Conservation (phyloP, 2,329 filamentous ascomycete genomes). For the Tothia fuscella region DNA sequence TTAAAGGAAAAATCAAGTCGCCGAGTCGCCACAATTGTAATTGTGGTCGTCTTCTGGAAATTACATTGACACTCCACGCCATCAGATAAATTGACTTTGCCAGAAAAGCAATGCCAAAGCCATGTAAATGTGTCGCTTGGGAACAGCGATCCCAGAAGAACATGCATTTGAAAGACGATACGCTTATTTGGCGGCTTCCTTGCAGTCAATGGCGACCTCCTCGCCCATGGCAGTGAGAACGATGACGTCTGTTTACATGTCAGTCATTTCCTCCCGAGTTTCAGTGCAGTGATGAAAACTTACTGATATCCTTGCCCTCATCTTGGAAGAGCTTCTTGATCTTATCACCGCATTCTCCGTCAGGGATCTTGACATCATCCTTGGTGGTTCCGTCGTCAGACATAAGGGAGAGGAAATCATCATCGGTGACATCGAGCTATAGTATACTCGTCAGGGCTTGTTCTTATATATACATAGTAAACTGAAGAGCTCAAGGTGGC, state of each 20-base stretch:
- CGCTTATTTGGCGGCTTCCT: conserved; percentile 61
- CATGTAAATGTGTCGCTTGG: no score
- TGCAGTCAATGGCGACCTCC: conserved; percentile 82
- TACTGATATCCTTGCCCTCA: conserved; percentile 90
- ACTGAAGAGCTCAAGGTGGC: neutral
- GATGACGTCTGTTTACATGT: conserved; percentile 57
- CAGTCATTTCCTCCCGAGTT: conserved; percentile 3
- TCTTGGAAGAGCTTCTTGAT: conserved; percentile 67
- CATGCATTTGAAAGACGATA: no score
- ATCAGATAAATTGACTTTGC: no score
- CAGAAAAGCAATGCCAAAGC: no score
- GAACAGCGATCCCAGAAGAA: no score
- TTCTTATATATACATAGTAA: neutral
- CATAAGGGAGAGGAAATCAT: conserved; percentile 92
- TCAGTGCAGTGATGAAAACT: conserved; percentile 32
- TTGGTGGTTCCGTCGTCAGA: conserved; percentile 74
- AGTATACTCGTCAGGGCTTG: no score
- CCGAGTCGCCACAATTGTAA: no score
- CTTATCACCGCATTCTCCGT: conserved; percentile 78
- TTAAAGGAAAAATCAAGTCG: no score
- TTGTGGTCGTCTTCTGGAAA: no score
- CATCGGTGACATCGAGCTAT: conserved; percentile 84
- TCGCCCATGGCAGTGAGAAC: conserved; percentile 95
- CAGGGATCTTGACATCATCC: conserved; percentile 89
- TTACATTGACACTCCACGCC: no score